A percentile compares a stretch with the other conserved stretches of the same genome.
These are phyloP conservation scores for Teunomyces lycoperdinae DNA, from an alignment of 805 yeast species.

Conservation along the genomic window DNA sequence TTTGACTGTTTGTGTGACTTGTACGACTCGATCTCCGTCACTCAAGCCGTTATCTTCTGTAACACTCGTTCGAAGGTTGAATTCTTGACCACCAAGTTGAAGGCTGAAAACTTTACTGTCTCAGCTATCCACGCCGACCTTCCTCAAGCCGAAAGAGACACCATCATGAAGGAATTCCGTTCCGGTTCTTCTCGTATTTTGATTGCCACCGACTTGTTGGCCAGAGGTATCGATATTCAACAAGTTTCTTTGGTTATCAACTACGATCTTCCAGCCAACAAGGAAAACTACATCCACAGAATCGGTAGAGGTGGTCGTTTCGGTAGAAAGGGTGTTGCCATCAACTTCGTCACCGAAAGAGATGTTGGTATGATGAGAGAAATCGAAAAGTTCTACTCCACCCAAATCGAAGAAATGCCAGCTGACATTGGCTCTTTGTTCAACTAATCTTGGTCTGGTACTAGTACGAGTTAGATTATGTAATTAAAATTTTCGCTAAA, in stretches of 20 bases:
- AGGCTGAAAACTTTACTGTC: slow-evolving; percentile 88
- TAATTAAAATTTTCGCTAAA: not conserved
- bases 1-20: slow-evolving; percentile 92
- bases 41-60: slow-evolving; percentile 98
- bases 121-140: slow-evolving; percentile 96
- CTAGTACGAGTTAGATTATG: slow-evolving; percentile 1
- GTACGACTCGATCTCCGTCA: slow-evolving; percentile 91
- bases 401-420: slow-evolving; percentile 77
- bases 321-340: slow-evolving; percentile 98
- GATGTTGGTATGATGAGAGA: slow-evolving; percentile 76
- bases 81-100: slow-evolving; percentile 88
- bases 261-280: slow-evolving; percentile 89
- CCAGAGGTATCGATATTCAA: slow-evolving; percentile 98
- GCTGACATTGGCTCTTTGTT: slow-evolving; percentile 56
- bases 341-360: slow-evolving; percentile 82
- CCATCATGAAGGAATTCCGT: slow-evolving; percentile 94
- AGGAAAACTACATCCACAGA: slow-evolving; percentile 95
- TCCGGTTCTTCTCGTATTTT: slow-evolving; percentile 89
- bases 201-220: slow-evolving; percentile 96
- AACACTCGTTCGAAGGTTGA: slow-evolving; percentile 87
- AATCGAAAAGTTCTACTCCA: slow-evolving; percentile 69
- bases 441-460: slow-evolving; percentile 19
- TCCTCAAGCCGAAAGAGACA: slow-evolving; percentile 92
- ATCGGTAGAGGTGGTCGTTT: slow-evolving; percentile 98
- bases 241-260: slow-evolving; percentile 94